Evolutionary conservation across 1,284 basidiomycete species (phyloP).

Genomic region (Kwoniella shivajii): DNA sequence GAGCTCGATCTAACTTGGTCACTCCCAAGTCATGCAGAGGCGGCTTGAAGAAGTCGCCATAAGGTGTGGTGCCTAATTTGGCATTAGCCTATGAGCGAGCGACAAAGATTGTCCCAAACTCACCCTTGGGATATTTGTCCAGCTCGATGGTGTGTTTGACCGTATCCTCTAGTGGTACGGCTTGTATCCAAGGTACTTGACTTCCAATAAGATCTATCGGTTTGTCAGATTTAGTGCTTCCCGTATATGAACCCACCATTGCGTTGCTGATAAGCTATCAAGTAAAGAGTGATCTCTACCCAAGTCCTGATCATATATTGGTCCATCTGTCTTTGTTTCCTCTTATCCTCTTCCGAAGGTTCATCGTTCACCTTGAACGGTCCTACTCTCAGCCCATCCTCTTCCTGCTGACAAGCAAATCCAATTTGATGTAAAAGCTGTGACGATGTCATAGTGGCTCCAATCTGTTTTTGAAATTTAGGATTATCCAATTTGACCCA

Average conservation of each 20-base stretch:
- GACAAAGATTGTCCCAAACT: constrained; percentile 3
- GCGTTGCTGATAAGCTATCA: constrained; percentile 21
- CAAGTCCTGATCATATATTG: constrained; percentile 46
- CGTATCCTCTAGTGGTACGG: constrained; percentile 17
- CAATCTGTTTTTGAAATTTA: constrained; percentile 35
- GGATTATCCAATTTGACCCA: constrained; percentile 44
- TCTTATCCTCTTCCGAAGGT: constrained; percentile 21
- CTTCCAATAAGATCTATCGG: background rate
- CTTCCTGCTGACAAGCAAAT: constrained; percentile 41
- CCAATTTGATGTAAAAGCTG: constrained; percentile 41
- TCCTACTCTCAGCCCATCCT: constrained; percentile 39
- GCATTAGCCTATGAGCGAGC: background rate
- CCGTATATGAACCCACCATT: constrained; percentile 23
- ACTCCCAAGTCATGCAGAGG: constrained; percentile 29
- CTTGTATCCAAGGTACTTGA: constrained; percentile 8
- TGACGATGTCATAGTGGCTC: constrained; percentile 35
- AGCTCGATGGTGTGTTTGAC: constrained; percentile 18
- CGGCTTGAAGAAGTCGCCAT: background rate
- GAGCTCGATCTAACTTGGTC: constrained; percentile 24
- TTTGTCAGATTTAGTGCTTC: no score
- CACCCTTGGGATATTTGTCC: constrained; percentile 21
- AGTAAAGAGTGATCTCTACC: constrained; percentile 41
- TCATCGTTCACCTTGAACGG: constrained; percentile 31
- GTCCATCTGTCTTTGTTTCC: constrained; percentile 35
- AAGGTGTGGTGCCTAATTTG: background rate